phyloP scores from a whole-genome alignment of 306 rosid genomes.

The Potentilla sterilis region DNA sequence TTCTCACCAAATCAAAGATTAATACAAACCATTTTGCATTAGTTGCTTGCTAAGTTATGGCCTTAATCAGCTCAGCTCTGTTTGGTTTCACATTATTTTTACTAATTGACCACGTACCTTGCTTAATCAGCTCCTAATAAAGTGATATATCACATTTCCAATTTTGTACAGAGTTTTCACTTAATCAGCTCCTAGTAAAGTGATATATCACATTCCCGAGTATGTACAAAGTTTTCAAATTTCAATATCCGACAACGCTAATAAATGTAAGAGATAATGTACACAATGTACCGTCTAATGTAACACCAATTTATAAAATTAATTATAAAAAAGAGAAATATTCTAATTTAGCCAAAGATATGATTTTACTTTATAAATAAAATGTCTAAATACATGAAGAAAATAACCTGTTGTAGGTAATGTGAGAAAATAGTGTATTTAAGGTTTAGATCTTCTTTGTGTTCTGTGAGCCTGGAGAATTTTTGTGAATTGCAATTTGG shows the following conservation, averaged over 20 bases:
- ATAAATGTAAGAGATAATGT: neutral
- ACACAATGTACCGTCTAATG: neutral
- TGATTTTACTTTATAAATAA: neutral
- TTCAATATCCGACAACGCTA: neutral
- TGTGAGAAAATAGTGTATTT: neutral
- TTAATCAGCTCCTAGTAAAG: neutral
- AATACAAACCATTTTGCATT: constrained; percentile 1
- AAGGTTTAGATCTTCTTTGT: neutral
- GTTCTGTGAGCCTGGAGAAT: neutral
- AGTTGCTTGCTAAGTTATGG: neutral
- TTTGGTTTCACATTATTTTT: neutral
- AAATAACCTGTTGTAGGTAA: neutral
- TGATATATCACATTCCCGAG: too few relatives aligned
- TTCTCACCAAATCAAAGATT: neutral
- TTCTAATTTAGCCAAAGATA: neutral
- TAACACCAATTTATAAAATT: neutral
- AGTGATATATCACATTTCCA: too few relatives aligned
- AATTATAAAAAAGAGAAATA: neutral
- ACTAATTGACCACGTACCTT: neutral
- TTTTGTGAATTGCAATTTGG: neutral
- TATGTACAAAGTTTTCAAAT: neutral
- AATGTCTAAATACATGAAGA: too few relatives aligned
- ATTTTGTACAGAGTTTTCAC: neutral
- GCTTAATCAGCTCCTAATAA: neutral
- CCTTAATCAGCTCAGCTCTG: neutral